Evolutionary conservation across 1,139 yeast species (phyloP).

Genomic region (Casaregolazyma suthepensis): DNA sequence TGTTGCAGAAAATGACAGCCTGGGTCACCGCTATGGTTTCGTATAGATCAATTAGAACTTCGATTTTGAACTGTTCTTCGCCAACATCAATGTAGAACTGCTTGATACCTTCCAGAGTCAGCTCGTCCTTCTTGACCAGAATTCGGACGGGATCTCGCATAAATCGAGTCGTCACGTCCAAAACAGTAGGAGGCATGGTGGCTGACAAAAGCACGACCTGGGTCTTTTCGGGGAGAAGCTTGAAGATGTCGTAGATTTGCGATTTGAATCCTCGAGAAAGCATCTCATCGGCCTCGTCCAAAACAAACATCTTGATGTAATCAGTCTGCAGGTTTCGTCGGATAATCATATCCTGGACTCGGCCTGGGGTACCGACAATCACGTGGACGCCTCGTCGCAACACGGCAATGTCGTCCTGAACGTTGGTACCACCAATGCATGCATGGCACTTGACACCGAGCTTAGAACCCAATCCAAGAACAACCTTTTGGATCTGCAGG

Average conservation of each 20-base stretch:
- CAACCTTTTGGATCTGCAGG: conserved; percentile 94
- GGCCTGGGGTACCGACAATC: conserved; percentile 99
- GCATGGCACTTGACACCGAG: conserved; percentile 94
- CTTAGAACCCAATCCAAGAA: conserved; percentile 88
- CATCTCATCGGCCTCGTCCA: conserved; percentile 99
- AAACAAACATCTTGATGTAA: conserved; percentile 90
- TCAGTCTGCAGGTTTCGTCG: conserved; percentile 87
- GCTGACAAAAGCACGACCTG: conserved; percentile 97
- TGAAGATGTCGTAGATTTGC: conserved; percentile 95
- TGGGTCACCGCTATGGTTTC: conserved; percentile 97
- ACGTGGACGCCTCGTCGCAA: conserved; percentile 91
- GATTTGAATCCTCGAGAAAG: conserved; percentile 94
- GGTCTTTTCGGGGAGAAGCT: conserved; percentile 86
- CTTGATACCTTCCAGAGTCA: conserved; percentile 97
- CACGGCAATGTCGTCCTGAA: conserved; percentile 86
- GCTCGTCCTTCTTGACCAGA: conserved; percentile 95
- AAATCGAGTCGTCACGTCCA: conserved; percentile 94
- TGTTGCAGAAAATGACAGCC: conserved; percentile 99
- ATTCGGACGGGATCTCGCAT: conserved; percentile 97
- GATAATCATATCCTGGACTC: conserved; percentile 96
- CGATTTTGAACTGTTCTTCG: conserved; percentile 88
- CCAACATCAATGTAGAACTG: conserved; percentile 95
- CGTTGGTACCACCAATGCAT: conserved; percentile 96
- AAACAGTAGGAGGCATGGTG: conserved; percentile 95
- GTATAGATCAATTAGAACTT: conserved; percentile 93